Conservation (phyloP, 202 grass and related monocot species). For the Eragrostis tef region DNA sequence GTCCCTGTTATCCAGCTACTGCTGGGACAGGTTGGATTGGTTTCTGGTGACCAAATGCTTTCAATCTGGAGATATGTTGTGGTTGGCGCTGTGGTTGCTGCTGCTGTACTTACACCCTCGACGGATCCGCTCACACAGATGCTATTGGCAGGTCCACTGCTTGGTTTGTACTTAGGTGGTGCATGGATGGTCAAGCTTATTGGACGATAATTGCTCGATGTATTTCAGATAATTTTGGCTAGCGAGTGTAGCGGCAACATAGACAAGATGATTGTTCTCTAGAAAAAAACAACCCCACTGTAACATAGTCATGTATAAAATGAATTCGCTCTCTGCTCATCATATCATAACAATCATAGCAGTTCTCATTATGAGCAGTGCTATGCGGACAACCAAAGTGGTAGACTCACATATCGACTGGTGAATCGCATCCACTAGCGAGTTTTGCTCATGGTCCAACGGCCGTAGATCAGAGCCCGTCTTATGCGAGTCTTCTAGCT, state of each 20-base stretch:
- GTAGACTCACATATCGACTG: no score
- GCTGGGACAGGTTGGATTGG: constrained; percentile 85
- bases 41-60: constrained; percentile 91
- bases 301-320: constrained; percentile 51
- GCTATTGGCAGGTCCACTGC: constrained; percentile 83
- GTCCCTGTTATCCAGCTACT: constrained; percentile 94
- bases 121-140: constrained; percentile 94
- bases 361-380: no score
- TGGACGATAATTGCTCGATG: constrained; percentile 59
- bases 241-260: not conserved
- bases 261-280: constrained; percentile 2
- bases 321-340: constrained; percentile 1
- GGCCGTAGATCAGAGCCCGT: no score
- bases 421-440: no score
- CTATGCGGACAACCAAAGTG: no score
- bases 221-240: constrained; percentile 2
- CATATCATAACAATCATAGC: not conserved
- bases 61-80: constrained; percentile 99
- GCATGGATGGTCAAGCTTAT: constrained; percentile 90
- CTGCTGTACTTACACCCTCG: constrained; percentile 93
- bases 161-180: constrained; percentile 94
- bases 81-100: constrained; percentile 82
- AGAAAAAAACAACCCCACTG: not conserved
- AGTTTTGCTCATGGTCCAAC: no score
- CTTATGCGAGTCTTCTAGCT: no score